Evolutionary conservation across 495 filamentous ascomycete species (phyloP).

Genomic region (Penicillium ucsense): DNA sequence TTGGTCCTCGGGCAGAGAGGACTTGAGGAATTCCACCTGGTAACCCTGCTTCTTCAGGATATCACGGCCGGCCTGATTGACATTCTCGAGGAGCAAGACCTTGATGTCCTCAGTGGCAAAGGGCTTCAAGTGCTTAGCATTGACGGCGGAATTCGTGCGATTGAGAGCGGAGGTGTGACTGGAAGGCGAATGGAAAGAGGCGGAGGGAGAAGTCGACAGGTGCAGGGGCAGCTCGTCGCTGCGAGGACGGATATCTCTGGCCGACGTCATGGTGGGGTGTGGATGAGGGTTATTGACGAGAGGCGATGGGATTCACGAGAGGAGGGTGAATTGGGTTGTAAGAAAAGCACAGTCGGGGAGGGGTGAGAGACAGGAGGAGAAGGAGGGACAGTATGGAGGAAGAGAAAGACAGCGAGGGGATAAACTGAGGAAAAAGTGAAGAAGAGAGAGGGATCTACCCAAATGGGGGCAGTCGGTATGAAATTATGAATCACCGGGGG

Average conservation of each 20-base stretch:
- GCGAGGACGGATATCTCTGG: constrained; percentile 26
- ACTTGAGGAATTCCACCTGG: constrained; percentile 87
- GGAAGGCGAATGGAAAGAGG: constrained; percentile 58
- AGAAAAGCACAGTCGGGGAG: background rate
- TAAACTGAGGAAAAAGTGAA: background rate
- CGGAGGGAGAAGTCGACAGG: constrained; percentile 52
- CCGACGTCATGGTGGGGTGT: constrained; percentile 11
- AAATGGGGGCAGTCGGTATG: too few relatives aligned
- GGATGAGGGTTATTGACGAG: background rate
- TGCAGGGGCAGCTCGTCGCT: constrained; percentile 37
- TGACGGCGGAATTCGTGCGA: constrained; percentile 24
- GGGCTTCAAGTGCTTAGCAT: constrained; percentile 79
- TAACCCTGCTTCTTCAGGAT: constrained; percentile 82
- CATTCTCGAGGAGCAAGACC: constrained; percentile 90
- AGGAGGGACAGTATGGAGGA: background rate
- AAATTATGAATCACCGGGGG: constrained; percentile 2
- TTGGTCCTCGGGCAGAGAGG: constrained; percentile 81
- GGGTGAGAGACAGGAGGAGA: background rate
- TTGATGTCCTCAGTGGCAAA: constrained; percentile 94
- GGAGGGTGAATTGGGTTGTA: background rate
- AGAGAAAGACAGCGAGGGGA: background rate
- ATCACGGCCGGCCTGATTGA: constrained; percentile 80
- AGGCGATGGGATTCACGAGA: too few relatives aligned
- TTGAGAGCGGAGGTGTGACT: constrained; percentile 28
- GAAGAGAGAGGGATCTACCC: background rate